phyloP scores from a whole-genome alignment of 2,329 filamentous ascomycete genomes.

The Cercospora berteroae region DNA sequence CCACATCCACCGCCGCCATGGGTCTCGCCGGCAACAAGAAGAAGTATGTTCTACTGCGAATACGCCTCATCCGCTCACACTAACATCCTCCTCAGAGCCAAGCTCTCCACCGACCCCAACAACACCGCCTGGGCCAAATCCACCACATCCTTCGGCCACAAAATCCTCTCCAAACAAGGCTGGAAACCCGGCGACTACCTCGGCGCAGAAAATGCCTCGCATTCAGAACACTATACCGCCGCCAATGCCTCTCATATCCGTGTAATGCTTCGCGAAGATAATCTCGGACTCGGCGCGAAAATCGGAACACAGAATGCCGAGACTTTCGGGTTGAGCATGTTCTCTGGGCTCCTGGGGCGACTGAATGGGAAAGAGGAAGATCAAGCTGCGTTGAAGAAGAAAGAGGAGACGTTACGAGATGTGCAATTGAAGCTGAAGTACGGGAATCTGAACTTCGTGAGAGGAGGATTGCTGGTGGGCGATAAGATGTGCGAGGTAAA shows the following conservation, averaged over 20 bases:
- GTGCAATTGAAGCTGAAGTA: conserved; percentile 71
- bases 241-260: conserved; percentile 84
- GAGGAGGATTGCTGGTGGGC: conserved; percentile 70
- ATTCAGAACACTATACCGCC: conserved; percentile 72
- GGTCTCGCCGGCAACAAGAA: conserved; percentile 59
- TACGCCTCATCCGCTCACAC: not conserved
- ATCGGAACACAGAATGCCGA: conserved; percentile 65
- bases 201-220: conserved; percentile 71
- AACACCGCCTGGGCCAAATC: conserved; percentile 90
- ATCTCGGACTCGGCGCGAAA: conserved; percentile 81
- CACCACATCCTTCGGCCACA: conserved; percentile 80
- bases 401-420: conserved; percentile 61
- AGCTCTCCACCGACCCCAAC: conserved; percentile 88
- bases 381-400: conserved; percentile 67
- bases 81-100: conserved; percentile 54
- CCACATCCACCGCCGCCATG: conserved; percentile 48
- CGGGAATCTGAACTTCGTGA: conserved; percentile 81
- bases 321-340: conserved; percentile 79
- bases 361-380: conserved; percentile 80
- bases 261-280: conserved; percentile 84
- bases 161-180: conserved; percentile 81
- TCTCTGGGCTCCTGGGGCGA: conserved; percentile 81
- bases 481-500: conserved; percentile 50
- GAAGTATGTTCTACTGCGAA: too few relatives aligned
- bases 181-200: conserved; percentile 85